Evolutionary conservation across 2,329 filamentous ascomycete genomes (phyloP).

Genomic region (Emmonsia crescens): DNA sequence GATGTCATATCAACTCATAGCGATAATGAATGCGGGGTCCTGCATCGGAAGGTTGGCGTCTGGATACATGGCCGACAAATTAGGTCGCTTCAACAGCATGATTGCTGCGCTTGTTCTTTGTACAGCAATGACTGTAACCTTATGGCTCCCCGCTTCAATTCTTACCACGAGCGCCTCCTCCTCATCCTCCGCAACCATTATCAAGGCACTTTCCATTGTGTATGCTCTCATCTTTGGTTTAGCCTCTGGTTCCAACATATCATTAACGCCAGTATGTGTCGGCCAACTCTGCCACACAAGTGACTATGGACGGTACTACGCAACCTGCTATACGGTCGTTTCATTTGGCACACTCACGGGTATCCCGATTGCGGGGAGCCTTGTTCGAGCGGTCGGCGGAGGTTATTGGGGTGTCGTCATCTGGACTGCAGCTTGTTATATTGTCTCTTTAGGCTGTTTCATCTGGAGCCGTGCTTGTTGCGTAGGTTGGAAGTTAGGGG

Average conservation of each 20-base stretch:
- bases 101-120: slow-evolving; percentile 39
- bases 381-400: slow-evolving; percentile 13
- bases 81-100: slow-evolving; percentile 46
- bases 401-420: slow-evolving; percentile 15
- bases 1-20: slow-evolving; percentile 42
- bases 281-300: slow-evolving; percentile 21
- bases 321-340: slow-evolving; percentile 18
- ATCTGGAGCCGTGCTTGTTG: slow-evolving; percentile 16
- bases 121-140: slow-evolving; percentile 38
- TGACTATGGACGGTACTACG: slow-evolving; percentile 20
- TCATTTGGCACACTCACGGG: slow-evolving; percentile 17
- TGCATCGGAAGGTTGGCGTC: slow-evolving; percentile 47
- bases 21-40: slow-evolving; percentile 39
- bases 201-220: slow-evolving; percentile 8
- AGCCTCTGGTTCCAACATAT: slow-evolving; percentile 20
- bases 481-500: slow-evolving; percentile 14
- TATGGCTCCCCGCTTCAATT: slow-evolving; percentile 44
- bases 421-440: slow-evolving; percentile 18
- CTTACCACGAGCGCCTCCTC: slow-evolving; percentile 35
- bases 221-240: slow-evolving; percentile 19
- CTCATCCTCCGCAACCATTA: neutral
- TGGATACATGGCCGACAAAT: slow-evolving; percentile 42
- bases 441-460: slow-evolving; percentile 14
- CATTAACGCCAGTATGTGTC: slow-evolving; percentile 23
- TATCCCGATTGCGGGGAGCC: slow-evolving; percentile 20